Evolutionary conservation across 352 stramenopile genomes (phyloP).

Genomic region (Phytophthora uliginosa): DNA sequence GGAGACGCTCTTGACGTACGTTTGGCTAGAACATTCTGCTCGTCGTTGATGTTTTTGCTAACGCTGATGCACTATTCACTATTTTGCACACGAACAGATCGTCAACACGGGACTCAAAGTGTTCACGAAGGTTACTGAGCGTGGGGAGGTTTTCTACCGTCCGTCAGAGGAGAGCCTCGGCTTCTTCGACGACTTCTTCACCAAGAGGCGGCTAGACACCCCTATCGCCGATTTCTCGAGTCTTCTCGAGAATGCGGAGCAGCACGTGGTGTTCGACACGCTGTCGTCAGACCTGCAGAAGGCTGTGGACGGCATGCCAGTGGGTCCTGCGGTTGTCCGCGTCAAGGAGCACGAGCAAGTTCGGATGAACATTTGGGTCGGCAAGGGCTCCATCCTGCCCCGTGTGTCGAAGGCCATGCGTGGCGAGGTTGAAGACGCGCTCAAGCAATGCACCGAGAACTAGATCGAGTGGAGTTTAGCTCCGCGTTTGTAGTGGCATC

Average conservation of each 20-base stretch:
- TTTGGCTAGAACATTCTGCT: not conserved
- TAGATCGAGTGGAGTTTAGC: slow-evolving; percentile 20
- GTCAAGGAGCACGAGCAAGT: slow-evolving; percentile 51
- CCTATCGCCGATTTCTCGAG: slow-evolving; percentile 52
- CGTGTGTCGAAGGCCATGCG: slow-evolving; percentile 80
- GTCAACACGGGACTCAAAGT: slow-evolving; percentile 94
- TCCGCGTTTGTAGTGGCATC: not conserved
- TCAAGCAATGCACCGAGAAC: slow-evolving; percentile 36
- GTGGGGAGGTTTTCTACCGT: slow-evolving; percentile 83
- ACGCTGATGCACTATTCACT: not conserved
- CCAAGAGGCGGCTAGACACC: slow-evolving; percentile 73
- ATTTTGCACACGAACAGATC: slow-evolving; percentile 57
- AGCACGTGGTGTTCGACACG: slow-evolving; percentile 64
- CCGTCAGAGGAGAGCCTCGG: slow-evolving; percentile 89
- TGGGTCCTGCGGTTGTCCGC: slow-evolving; percentile 74
- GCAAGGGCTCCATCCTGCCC: slow-evolving; percentile 75
- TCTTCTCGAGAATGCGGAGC: slow-evolving; percentile 55
- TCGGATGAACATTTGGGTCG: slow-evolving; percentile 84
- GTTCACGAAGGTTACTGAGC: slow-evolving; percentile 84
- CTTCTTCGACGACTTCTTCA: slow-evolving; percentile 91
- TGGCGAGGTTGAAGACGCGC: slow-evolving; percentile 58
- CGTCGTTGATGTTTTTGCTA: not conserved
- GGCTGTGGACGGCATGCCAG: slow-evolving; percentile 35
- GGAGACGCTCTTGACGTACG: slow-evolving; percentile 76
- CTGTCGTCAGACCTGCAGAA: slow-evolving; percentile 52